Base-by-base conservation (phyloP, 108 stramenopile genomes). In the Nannochloropsis salina region DNA sequence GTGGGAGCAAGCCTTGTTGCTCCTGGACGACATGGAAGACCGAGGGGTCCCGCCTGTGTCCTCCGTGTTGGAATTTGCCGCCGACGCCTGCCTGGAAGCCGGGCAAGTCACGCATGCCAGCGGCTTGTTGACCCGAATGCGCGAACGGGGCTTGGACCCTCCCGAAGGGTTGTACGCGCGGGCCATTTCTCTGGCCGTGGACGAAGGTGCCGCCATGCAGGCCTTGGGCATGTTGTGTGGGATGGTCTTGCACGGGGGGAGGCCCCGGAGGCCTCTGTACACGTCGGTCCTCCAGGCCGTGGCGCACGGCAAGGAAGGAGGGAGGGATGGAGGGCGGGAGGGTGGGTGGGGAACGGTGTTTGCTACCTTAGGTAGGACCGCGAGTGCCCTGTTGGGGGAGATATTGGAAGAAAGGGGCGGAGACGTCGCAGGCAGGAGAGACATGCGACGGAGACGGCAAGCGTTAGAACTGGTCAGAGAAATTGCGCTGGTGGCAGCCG, bases 21-120 rank as follows among this genome's bases (percentile, higher is more conserved):
- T 86, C 31, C 81, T 86, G 81, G n/a, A 41, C 10, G 81, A 82
- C 40, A 86, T 86, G 85, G 22, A 41, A 2, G 80, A 11, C 31
- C 31, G 80, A 5, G 80, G 80, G 31, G 40, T 74, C 61, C 61
- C 61, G 15, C 61, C 61, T 3, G 61, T 74, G 20, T 74, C 61
- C n/a, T 15, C 61, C 2, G n/a, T 74, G 20, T 6, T 74, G 20
- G 61, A 74, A n/a, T 74, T 74, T 0, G 61, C 61, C 61, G 61
- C 61, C 2, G 61, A 74, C 61, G 61, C 61, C 61, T 74, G 61
- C n/a, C 20, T 74, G 61, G 61, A 15, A n/a, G 61, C 61, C 6
- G 20, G 61, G 5, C 61, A 74, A 74, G 20, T 74, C 61, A 74
- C 61, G 15, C 61, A 74, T 8, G 61, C 61, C 61, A n/a, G 20